phyloP scores from a whole-genome alignment of 2,329 filamentous ascomycete species.

The Aspergillus candidus region DNA sequence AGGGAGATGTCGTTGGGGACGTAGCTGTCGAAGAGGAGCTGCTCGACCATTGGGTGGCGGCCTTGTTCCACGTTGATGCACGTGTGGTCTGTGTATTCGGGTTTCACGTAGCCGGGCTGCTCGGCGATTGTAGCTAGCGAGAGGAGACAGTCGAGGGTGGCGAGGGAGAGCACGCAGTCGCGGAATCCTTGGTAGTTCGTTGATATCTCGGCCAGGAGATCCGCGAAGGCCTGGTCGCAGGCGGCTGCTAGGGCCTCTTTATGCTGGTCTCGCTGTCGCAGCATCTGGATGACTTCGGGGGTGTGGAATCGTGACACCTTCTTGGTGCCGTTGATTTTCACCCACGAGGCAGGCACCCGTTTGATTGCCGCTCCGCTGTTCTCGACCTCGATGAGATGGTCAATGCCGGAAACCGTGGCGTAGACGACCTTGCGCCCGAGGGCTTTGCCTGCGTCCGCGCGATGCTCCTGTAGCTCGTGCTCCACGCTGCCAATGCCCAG shows the following conservation, averaged over 20 bases:
- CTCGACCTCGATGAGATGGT: constrained; percentile 88
- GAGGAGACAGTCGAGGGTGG: constrained; percentile 81
- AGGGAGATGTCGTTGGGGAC: constrained; percentile 84
- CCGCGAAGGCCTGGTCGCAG: constrained; percentile 74
- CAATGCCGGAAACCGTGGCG: constrained; percentile 79
- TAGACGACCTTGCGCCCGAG: constrained; percentile 73
- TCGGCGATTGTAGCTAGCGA: constrained; percentile 78
- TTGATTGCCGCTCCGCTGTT: constrained; percentile 67
- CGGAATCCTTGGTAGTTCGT: constrained; percentile 83
- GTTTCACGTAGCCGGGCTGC: constrained; percentile 82
- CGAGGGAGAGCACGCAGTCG: constrained; percentile 79
- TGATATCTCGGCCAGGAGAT: constrained; percentile 66
- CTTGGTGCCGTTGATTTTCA: constrained; percentile 91
- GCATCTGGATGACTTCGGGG: constrained; percentile 74
- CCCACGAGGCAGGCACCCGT: constrained; percentile 87
- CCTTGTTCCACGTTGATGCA: constrained; percentile 67
- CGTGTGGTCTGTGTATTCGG: constrained; percentile 59
- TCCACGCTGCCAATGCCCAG: constrained; percentile 87
- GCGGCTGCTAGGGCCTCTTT: constrained; percentile 88
- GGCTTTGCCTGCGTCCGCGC: constrained; percentile 61
- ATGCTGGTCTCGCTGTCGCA: constrained; percentile 86
- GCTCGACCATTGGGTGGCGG: constrained; percentile 93
- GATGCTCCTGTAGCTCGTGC: constrained; percentile 76
- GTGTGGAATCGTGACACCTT: constrained; percentile 89
- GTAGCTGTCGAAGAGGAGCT: constrained; percentile 75